Percentiles rank a stretch among this genome's conserved stretches.
Evolutionary conservation across 2,329 filamentous ascomycete genomes (phyloP).

Genomic region (Apiospora rasikravindrae): DNA sequence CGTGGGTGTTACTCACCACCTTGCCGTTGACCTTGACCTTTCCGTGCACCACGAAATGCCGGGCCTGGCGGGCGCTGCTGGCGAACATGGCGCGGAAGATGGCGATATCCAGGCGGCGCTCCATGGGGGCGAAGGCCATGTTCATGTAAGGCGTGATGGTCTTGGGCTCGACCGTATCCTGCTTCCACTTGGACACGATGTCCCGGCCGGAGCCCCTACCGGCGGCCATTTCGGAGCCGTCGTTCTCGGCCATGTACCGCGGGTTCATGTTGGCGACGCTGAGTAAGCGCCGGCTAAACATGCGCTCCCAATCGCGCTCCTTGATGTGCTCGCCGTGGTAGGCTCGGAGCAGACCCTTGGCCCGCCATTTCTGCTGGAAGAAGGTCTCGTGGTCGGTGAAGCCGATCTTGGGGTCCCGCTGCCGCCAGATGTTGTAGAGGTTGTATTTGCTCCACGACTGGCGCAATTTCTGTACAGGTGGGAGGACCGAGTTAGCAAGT

Average conservation of each 20-base stretch:
- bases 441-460: conserved; percentile 99
- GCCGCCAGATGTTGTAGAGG: conserved; percentile 80
- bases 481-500: background rate
- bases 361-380: conserved; percentile 98
- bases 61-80: conserved; percentile 88
- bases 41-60: conserved; percentile 93
- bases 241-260: conserved; percentile 75
- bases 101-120: conserved; percentile 91
- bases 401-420: conserved; percentile 50
- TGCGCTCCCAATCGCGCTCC: conserved; percentile 91
- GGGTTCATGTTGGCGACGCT: conserved; percentile 87
- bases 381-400: conserved; percentile 64
- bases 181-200: conserved; percentile 28
- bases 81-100: conserved; percentile 94
- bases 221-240: conserved; percentile 82
- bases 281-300: conserved; percentile 83
- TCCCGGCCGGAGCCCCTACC: conserved; percentile 80
- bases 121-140: conserved; percentile 92
- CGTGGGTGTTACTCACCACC: conserved; percentile 64
- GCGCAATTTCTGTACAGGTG: conserved; percentile 74
- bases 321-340: conserved; percentile 96
- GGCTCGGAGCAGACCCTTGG: conserved; percentile 80
- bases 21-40: conserved; percentile 95
- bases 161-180: background rate
- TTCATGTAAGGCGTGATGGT: conserved; percentile 87